Base-by-base conservation (phyloP, 108 stramenopile genomes). In the Pseudonitzschia pungens region DNA sequence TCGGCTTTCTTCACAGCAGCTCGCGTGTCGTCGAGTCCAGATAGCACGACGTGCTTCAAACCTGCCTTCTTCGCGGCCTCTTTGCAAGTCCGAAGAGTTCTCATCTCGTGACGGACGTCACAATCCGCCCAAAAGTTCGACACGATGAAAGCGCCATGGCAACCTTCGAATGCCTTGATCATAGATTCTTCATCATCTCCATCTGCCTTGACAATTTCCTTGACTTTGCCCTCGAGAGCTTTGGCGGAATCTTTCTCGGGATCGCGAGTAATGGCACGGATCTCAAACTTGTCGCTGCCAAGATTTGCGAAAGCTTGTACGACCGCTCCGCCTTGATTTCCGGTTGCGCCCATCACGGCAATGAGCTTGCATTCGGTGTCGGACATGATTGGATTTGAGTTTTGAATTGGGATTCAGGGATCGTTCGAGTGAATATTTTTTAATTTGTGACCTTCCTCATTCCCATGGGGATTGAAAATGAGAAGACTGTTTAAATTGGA, bases 101-200 rank as follows among this genome's bases (percentile, higher is more conserved):
- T 31, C 14, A 63, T 72, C 28, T 72, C 71, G 8, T 36, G 16
- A 14, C 22, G 33, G 12, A 41, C 45, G 28, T 27, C 31, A 60
- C 63, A 63, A 10, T 48, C 71, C 45, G 58, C 60, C 71, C 59
- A 72, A 55, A 72, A 72, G 43, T 72, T 72, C 41, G 71, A 24
- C 10, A 72, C 60, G 24, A 72, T 24, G 27, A 72, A 72, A 21
- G 71, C 71, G 28, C 71, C 71, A 72, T 72, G 22, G 59, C 44
- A 43, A 1, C 71, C 71, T 28, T 43, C 33, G 10, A 72, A 63
- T 3, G 71, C 71, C 0, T 0, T 7, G 20, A 58, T 36, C 33
- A 72, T 41, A 4, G 27, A 29, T 5, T 62, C 71, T 20, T 31
- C 71, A 48, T 72, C 71, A 26, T 72, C 50, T 12, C 26, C 22